Evolutionary conservation across 2,329 filamentous ascomycete species (phyloP).

Genomic region (Sclerotiophoma versabilis): DNA sequence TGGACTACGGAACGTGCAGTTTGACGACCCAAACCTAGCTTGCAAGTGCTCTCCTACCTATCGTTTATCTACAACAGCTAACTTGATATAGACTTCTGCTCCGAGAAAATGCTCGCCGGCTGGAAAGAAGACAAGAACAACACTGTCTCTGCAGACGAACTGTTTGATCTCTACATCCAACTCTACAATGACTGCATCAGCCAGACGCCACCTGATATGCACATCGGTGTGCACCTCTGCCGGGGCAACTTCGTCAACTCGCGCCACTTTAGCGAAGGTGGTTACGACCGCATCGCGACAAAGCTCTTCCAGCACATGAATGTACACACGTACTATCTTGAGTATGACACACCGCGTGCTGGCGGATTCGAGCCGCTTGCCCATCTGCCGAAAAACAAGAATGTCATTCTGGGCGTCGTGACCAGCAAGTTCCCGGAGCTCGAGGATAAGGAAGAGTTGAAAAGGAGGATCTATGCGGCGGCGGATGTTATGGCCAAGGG

Average conservation of each 20-base stretch:
- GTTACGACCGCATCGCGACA: slow-evolving; percentile 52
- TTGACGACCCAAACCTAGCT: slow-evolving; percentile 55
- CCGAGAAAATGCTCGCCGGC: slow-evolving; percentile 42
- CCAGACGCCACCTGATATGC: slow-evolving; percentile 70
- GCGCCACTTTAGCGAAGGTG: slow-evolving; percentile 53
- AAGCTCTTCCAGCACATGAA: slow-evolving; percentile 40
- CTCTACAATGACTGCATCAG: slow-evolving; percentile 75
- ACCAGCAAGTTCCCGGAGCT: slow-evolving; percentile 53
- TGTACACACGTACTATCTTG: slow-evolving; percentile 43
- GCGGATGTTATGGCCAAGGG: slow-evolving; percentile 73
- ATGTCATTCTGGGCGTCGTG: slow-evolving; percentile 53
- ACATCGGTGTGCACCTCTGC: slow-evolving; percentile 78
- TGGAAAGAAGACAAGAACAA: slow-evolving; percentile 67
- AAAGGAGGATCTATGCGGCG: slow-evolving; percentile 49
- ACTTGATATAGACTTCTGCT: slow-evolving; percentile 37
- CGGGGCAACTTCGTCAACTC: slow-evolving; percentile 53
- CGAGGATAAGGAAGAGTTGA: slow-evolving; percentile 53
- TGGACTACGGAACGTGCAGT: slow-evolving; percentile 53
- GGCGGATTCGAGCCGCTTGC: slow-evolving; percentile 54
- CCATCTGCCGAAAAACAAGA: slow-evolving; percentile 51
- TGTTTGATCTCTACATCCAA: slow-evolving; percentile 75
- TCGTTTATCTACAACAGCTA: neutral
- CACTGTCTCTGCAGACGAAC: slow-evolving; percentile 68
- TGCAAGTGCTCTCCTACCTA: slow-evolving; percentile 29
- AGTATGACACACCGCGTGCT: slow-evolving; percentile 54